Evolutionary conservation across 345 rosid genomes (phyloP), one percentile per base, ranked within the genome.

Genomic region (Eucalyptus erythrocorys): DNA sequence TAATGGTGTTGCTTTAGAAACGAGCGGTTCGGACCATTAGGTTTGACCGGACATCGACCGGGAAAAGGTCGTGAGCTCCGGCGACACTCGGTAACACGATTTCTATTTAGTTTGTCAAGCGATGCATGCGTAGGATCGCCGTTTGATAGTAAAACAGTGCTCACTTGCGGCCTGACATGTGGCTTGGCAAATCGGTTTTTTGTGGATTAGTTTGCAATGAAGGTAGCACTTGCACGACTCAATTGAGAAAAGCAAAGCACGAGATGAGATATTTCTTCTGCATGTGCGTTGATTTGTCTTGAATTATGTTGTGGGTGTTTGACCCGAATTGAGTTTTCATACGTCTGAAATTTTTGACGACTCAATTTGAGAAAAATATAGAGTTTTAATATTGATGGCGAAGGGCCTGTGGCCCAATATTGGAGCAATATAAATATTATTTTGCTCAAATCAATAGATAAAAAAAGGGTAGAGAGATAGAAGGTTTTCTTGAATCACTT

Each of bases 11-110:
- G 45, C 45, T 68, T 68, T 66, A 32, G 40, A 66, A 66, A 66
- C 40, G 40, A 66, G 79, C 21, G 10, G 0, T 4, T 71, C 34
- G 24, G 45, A 27, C 82, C 45, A 10, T 71, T 37, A 34, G 21
- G 42, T 68, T 68, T 17, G 26, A 37, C 80, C 43, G 4, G 21
- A 40, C 43, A 34, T 68, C 13, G 13, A 17, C 21, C 22, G 22
- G 37, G 2, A 16, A 8, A 32, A 32, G 4, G 42, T 61, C 30
- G 66, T 24, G n/a, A 13, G 71, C 34, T 30, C 17, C 37, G 4
- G 4, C 71, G 19, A 61, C 34, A 2, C 71, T 0, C 0, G 12
- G 24, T 9, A 1, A 17, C 80, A 17, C 6, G 42, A 34, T 10
- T 5, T 16, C 3, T 5, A 2, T 16, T 16, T 32, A 66, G 8